Evolutionary conservation across 495 filamentous ascomycete species (phyloP).

Genomic region (Staphylotrichum tortipilum): DNA sequence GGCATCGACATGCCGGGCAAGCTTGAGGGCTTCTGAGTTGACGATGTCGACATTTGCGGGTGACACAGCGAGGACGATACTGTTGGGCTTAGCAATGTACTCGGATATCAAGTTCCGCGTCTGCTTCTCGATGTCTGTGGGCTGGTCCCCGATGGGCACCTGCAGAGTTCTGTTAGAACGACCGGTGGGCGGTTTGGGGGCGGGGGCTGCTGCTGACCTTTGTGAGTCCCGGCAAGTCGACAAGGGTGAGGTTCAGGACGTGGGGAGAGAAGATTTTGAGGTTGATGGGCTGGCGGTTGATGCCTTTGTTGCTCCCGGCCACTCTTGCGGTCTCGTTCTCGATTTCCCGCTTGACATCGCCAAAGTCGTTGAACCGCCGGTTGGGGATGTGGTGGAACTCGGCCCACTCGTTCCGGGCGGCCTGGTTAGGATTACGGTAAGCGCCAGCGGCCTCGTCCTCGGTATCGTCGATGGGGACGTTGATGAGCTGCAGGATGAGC

Average conservation of each 20-base stretch:
- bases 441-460: slow-evolving; percentile 51
- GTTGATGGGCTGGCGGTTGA: slow-evolving; percentile 95
- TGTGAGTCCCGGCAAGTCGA: slow-evolving; percentile 91
- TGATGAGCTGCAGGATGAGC: slow-evolving; percentile 95
- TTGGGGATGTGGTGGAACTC: slow-evolving; percentile 94
- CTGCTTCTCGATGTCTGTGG: slow-evolving; percentile 97
- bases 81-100: slow-evolving; percentile 99
- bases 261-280: slow-evolving; percentile 98
- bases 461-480: slow-evolving; percentile 76
- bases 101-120: slow-evolving; percentile 93
- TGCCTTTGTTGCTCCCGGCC: slow-evolving; percentile 96
- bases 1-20: slow-evolving; percentile 93
- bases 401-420: slow-evolving; percentile 68
- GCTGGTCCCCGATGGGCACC: slow-evolving; percentile 96
- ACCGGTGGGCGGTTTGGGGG: too few species aligned
- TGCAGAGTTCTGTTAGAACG: too few species aligned
- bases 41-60: slow-evolving; percentile 97
- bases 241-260: slow-evolving; percentile 91
- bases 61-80: slow-evolving; percentile 92
- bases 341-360: slow-evolving; percentile 89
- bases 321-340: slow-evolving; percentile 94
- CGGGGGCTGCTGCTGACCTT: slow-evolving; percentile 60
- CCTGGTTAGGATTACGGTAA: slow-evolving; percentile 37
- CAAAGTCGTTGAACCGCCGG: slow-evolving; percentile 85
- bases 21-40: slow-evolving; percentile 95